Evolutionary conservation across 2,329 filamentous ascomycete genomes (phyloP).

Genomic region (Fusarium sulawesiense): DNA sequence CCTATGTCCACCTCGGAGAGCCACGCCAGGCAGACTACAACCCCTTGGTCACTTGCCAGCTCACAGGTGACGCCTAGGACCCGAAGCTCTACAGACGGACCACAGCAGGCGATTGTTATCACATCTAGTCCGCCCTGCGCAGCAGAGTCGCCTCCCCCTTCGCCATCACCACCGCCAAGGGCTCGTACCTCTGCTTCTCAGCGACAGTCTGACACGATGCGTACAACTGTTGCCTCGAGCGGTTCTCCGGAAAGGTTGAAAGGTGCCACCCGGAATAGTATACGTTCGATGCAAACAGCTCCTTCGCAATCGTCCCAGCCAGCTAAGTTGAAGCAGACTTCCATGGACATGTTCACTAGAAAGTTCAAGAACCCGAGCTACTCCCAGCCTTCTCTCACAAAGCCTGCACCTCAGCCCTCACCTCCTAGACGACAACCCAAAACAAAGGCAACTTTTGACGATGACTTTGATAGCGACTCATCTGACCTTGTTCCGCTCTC

Average conservation of each 20-base stretch:
- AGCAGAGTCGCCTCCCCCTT: constrained; percentile 47
- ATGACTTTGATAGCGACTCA: constrained; percentile 31
- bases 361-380: constrained; percentile 11
- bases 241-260: constrained; percentile 38
- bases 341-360: constrained; percentile 48
- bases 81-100: constrained; percentile 35
- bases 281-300: background rate
- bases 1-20: constrained; percentile 41
- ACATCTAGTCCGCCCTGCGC: constrained; percentile 56
- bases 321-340: constrained; percentile 49
- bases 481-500: constrained; percentile 34
- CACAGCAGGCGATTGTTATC: constrained; percentile 57
- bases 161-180: constrained; percentile 39
- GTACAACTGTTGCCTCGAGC: constrained; percentile 38
- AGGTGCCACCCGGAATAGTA: background rate
- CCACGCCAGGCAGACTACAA: constrained; percentile 34
- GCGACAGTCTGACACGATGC: constrained; percentile 43
- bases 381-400: constrained; percentile 17
- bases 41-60: constrained; percentile 56
- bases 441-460: background rate
- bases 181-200: constrained; percentile 19
- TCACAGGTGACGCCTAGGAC: constrained; percentile 58
- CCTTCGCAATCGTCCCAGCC: constrained; percentile 17
- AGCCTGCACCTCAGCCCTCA: background rate
- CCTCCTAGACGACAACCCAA: background rate